Evolutionary conservation across 768 basidiomycete species (phyloP), one percentile per base, ranked within the genome.

Genomic region (Calocybe cyanea): DNA sequence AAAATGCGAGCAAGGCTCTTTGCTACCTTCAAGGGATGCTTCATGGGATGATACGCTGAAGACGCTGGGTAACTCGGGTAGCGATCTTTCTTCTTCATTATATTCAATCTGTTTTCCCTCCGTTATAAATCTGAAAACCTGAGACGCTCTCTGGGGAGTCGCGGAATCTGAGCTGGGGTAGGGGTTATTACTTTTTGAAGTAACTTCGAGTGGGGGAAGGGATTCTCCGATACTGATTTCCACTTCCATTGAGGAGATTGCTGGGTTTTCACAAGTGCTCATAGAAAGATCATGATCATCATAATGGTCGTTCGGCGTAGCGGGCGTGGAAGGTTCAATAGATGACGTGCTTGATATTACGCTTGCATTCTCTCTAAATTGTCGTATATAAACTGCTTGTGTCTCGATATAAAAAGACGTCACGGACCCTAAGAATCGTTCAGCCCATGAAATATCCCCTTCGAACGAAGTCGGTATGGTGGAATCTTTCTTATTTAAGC

Each of bases 381-480:
- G n/a, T 19, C 7, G 23, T 20, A 14, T 28, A 37, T 20, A 14
- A 19, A 34, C 9, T 24, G 17, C 24, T 7, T 15, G n/a, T 38
- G 24, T 11, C 38, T 15, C n/a, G 17, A 19, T 17, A 25, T 34
- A 5, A 30, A 42, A 17, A 34, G 7, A 5, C 0, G 14, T n/a
- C 14, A 57, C 80, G 46, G 53, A 88, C 87, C 73, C 76, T 43
- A 89, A 68, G 62, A 78, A 82, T 34, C 77, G 75, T 65, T 91
- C 87, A 10, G 87, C 87, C 87, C 87, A 91, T 2, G 87, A 89
- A 43, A 91, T 87, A 53, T 90, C 87, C 6, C 86, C 81, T 59
- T 87, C 85, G 6, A 58, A 50, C 0, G 57, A 64, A 51, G 69
- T 70, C n/a, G 62, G 57, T 45, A 59, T 62, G 17, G 52, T 18